Conservation (phyloP, 1,284 basidiomycete species). For the Ustilago bromivora region DNA sequence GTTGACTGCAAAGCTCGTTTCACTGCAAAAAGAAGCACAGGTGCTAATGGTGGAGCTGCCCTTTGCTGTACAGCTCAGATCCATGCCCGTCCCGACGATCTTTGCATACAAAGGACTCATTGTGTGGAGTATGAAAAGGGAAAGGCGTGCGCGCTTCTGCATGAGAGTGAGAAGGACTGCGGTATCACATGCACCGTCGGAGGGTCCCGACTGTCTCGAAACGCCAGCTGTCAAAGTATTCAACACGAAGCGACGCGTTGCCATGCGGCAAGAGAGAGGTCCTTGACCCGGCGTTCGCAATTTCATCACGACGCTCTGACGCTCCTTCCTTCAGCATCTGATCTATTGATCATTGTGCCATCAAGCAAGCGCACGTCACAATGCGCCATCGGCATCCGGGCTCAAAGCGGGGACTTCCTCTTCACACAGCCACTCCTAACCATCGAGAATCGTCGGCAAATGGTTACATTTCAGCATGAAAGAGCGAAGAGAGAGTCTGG, state of each 20-base stretch:
- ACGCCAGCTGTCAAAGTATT: neutral
- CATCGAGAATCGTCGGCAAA: neutral
- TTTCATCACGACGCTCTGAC: constrained; percentile 11
- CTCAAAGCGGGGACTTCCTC: neutral
- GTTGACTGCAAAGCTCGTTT: neutral
- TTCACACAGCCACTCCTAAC: neutral
- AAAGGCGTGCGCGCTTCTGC: constrained; percentile 15
- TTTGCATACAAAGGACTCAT: constrained; percentile 4
- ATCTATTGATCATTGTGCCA: constrained; percentile 6
- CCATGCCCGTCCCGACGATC: neutral
- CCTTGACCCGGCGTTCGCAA: neutral
- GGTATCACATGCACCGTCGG: constrained; percentile 1
- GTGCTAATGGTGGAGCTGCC: neutral
- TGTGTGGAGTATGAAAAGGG: neutral
- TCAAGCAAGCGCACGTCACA: constrained; percentile 3
- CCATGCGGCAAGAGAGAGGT: neutral
- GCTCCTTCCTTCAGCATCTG: constrained; percentile 9
- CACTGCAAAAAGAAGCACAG: neutral
- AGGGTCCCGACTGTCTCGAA: neutral
- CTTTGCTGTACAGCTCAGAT: neutral
- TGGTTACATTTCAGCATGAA: neutral
- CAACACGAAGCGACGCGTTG: neutral
- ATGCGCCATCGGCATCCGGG: neutral
- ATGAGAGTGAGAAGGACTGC: neutral
- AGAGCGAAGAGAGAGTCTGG: neutral